phyloP scores from a whole-genome alignment of 2,329 filamentous ascomycete species.

The Aschersonia sp. region DNA sequence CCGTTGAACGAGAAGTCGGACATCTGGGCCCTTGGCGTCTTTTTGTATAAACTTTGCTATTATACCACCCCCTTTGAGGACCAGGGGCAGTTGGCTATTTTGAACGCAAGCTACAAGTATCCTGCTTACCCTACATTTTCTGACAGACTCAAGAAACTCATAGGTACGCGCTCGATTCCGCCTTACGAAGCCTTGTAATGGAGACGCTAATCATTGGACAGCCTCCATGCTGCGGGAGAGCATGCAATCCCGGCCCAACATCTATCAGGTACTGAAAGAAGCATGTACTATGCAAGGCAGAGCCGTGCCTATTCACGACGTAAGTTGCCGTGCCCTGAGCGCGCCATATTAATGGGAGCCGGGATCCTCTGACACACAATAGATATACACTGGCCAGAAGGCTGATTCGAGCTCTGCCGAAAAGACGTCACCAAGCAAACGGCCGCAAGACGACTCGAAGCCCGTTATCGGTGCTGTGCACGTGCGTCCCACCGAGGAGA shows the following conservation, averaged over 20 bases:
- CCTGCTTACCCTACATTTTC: slow-evolving; percentile 82
- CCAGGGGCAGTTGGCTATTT: slow-evolving; percentile 88
- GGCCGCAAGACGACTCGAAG: slow-evolving; percentile 39
- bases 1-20: slow-evolving; percentile 98
- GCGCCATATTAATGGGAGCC: not conserved
- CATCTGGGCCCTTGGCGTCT: slow-evolving; percentile 90
- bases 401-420: slow-evolving; percentile 39
- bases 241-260: slow-evolving; percentile 67
- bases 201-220: slow-evolving; percentile 16
- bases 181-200: not conserved
- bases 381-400: slow-evolving; percentile 58
- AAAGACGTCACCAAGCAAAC: slow-evolving; percentile 26
- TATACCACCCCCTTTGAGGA: slow-evolving; percentile 99
- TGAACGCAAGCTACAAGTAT: slow-evolving; percentile 90
- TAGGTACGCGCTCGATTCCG: slow-evolving; percentile 38
- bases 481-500: slow-evolving; percentile 55
- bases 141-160: slow-evolving; percentile 74
- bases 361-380: not conserved
- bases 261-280: slow-evolving; percentile 84
- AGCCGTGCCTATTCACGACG: slow-evolving; percentile 77
- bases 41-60: slow-evolving; percentile 96
- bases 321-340: slow-evolving; percentile 28
- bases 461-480: slow-evolving; percentile 66
- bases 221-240: slow-evolving; percentile 84
- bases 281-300: slow-evolving; percentile 79